These are phyloP conservation scores for Fusarium anguioides DNA, from an alignment of 2,329 filamentous ascomycete species.

Conservation along the genomic window DNA sequence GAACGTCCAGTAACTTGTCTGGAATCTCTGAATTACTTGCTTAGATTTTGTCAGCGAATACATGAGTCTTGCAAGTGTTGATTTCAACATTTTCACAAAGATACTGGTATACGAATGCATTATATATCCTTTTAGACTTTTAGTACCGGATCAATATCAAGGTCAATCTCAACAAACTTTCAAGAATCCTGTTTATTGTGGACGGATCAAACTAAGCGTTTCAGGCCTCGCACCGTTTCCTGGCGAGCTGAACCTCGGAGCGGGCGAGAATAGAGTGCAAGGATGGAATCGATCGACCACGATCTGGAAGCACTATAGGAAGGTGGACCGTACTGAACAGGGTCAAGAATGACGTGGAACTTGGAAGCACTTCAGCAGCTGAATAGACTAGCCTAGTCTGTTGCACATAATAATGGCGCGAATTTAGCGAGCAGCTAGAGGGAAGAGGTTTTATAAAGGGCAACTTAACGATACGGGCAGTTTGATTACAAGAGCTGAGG, in stretches of 20 bases:
- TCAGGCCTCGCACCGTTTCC: conserved; percentile 41
- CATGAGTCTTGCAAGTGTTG: background rate
- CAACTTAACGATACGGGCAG: conserved; percentile 35
- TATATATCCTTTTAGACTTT: background rate
- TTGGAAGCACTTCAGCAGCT: conserved; percentile 8
- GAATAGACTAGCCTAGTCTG: background rate
- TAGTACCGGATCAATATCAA: background rate
- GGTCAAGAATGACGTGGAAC: conserved; percentile 2
- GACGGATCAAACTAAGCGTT: conserved; percentile 1
- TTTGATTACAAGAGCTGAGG: conserved; percentile 33
- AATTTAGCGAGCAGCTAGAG: conserved; percentile 44
- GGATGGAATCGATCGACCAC: conserved; percentile 14
- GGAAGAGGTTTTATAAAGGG: conserved; percentile 28
- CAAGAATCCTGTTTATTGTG: background rate
- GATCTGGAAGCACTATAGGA: conserved; percentile 51
- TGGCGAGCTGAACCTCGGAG: conserved; percentile 52
- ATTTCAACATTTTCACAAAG: background rate
- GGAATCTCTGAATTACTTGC: background rate
- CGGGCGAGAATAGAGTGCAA: background rate
- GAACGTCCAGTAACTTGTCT: background rate
- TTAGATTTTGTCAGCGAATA: background rate
- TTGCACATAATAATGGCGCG: conserved; percentile 30
- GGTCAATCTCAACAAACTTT: background rate
- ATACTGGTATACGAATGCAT: background rate
- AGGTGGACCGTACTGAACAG: background rate